Conservation (phyloP, 805 yeast species). For the Ogataea nonfermentans region DNA sequence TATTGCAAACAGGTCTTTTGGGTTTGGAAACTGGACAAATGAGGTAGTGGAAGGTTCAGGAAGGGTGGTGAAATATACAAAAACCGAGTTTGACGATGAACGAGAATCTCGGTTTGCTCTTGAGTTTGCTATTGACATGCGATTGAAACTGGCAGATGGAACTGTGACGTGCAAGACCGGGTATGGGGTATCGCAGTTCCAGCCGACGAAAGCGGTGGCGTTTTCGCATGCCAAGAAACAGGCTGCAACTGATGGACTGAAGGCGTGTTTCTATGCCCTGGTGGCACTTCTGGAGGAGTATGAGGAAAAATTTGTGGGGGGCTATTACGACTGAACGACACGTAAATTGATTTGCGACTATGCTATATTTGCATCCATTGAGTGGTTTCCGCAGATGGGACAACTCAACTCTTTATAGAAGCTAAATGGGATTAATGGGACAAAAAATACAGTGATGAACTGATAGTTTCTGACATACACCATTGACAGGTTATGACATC, state of each 20-base stretch:
- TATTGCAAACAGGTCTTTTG: conserved; percentile 49
- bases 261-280: conserved; percentile 41
- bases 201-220: conserved; percentile 36
- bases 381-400: conserved; percentile 23
- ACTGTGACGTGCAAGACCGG: conserved; percentile 41
- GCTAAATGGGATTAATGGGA: conserved; percentile 29
- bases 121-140: conserved; percentile 29
- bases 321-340: conserved; percentile 21
- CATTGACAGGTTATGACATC: conserved; percentile 31
- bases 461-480: conserved; percentile 21
- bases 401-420: conserved; percentile 26
- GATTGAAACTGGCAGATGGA: conserved; percentile 44
- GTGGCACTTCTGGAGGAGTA: conserved; percentile 30
- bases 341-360: neutral
- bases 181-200: conserved; percentile 34
- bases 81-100: conserved; percentile 20
- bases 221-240: conserved; percentile 44
- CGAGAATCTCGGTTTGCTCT: conserved; percentile 18
- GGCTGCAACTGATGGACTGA: conserved; percentile 46
- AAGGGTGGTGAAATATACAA: conserved; percentile 12
- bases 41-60: conserved; percentile 30
- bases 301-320: conserved; percentile 25
- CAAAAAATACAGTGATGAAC: conserved; percentile 26
- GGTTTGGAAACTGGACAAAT: conserved; percentile 51
- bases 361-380: conserved; percentile 13